Base-by-base conservation (phyloP, 2,329 filamentous ascomycete species). In the Cladosporium colombiae region DNA sequence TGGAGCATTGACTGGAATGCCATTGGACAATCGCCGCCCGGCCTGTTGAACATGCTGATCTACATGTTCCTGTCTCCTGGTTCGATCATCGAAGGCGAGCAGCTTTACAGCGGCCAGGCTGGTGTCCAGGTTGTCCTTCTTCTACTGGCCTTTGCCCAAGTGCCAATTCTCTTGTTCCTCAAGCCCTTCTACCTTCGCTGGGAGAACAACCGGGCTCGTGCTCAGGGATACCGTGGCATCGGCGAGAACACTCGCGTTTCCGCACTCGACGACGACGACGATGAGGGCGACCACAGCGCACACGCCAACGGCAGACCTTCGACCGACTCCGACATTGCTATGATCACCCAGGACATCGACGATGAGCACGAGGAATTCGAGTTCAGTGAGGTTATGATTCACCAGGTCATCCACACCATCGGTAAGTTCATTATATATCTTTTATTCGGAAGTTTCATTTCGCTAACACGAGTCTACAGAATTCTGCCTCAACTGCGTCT, bases 401-500 rank as follows among this genome's bases (percentile, higher is more conserved):
- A 99, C 81, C 95, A 99, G 79, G 88, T 97, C 77, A 99, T 99
- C 75, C 96, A 98, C 82, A 98, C 94, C 21, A 98, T 98, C 75
- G 93, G 91, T 94, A 88, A 80, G 89, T 80, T 71, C 16, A 18
- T 18, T 60, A 2, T 10, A 3, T 1, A 18, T 21, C 27, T 46
- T 46, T 11, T 3, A 23, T 21, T 16, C 33, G 5, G 14, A 21
- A 53, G 14, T 55, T 55, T 27, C 40, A 58, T 23, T 31, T 66
- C 50, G 16, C 29, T 8, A 64, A 6, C 44, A 31, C 3, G n/a
- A 33, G 40, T 65, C 27, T 56, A 57, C 46, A 66, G 92, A 99
- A 85, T 99, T 99, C 83, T 99, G 95, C 78, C 86, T 99, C 73
- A 99, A 99, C 84, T 98, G 94, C 79, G 94, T 99, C 69, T 99